Evolutionary conservation across 495 filamentous ascomycete species (phyloP).

Genomic region (Daldinia grandis): DNA sequence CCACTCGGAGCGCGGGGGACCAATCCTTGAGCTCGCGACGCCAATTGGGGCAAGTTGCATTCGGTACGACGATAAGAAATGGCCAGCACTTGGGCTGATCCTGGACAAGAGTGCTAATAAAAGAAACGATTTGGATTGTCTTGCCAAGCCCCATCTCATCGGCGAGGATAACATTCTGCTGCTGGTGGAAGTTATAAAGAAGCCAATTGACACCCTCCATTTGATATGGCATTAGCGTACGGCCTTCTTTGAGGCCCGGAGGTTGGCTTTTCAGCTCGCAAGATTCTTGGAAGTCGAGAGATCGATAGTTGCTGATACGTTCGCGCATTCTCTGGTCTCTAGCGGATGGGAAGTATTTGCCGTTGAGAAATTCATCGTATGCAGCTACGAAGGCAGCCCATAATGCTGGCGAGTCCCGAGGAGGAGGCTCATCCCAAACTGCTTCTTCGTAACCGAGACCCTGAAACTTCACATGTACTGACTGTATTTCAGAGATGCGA

Average conservation of each 20-base stretch:
- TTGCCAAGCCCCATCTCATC: conserved; percentile 99
- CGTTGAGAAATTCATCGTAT: conserved; percentile 83
- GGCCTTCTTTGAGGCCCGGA: conserved; percentile 71
- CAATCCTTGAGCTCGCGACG: conserved; percentile 94
- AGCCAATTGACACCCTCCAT: conserved; percentile 95
- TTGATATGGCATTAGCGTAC: conserved; percentile 89
- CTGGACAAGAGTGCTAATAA: conserved; percentile 79
- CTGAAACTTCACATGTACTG: conserved; percentile 87
- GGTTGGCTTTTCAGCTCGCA: conserved; percentile 80
- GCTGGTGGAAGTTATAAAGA: conserved; percentile 85
- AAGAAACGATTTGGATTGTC: conserved; percentile 91
- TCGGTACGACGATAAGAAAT: conserved; percentile 92
- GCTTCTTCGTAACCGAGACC: conserved; percentile 93
- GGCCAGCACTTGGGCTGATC: conserved; percentile 83
- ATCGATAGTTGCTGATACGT: conserved; percentile 68
- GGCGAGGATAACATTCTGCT: conserved; percentile 90
- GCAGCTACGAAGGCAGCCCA: conserved; percentile 86
- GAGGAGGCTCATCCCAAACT: conserved; percentile 87
- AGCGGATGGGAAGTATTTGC: conserved; percentile 69
- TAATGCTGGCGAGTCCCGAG: conserved; percentile 67
- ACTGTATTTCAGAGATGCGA: conserved; percentile 71
- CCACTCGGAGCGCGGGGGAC: conserved; percentile 85
- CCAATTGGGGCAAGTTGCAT: conserved; percentile 96
- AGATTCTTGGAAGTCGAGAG: conserved; percentile 68
- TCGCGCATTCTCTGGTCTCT: conserved; percentile 64